phyloP scores from a whole-genome alignment of 2,329 filamentous ascomycete species.

The Arthroderma uncinatum region DNA sequence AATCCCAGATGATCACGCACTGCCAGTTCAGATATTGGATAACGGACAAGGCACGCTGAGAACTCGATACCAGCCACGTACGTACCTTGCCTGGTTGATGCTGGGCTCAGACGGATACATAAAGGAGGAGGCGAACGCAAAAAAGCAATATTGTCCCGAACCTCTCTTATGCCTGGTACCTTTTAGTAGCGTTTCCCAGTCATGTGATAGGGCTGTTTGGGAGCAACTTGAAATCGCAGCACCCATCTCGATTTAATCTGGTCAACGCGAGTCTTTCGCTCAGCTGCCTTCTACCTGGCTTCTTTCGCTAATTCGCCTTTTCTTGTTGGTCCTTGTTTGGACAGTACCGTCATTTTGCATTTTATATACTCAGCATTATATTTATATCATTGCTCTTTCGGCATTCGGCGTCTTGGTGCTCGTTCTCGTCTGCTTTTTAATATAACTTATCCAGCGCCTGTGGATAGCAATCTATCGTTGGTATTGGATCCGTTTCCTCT shows the following conservation, averaged over 20 bases:
- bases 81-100: not conserved
- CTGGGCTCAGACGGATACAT: not conserved
- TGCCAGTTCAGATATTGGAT: not conserved
- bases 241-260: not conserved
- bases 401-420: not conserved
- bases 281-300: not conserved
- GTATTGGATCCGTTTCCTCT: not conserved
- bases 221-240: not conserved
- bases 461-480: not conserved
- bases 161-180: not conserved
- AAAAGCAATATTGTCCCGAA: not conserved
- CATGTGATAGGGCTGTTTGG: conserved; percentile 2
- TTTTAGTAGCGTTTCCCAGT: not conserved
- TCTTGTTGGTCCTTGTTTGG: not conserved
- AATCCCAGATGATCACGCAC: conserved; percentile 1
- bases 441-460: not conserved
- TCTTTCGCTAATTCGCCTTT: conserved; percentile 2
- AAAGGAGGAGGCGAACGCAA: not conserved
- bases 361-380: not conserved
- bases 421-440: not conserved
- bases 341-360: not conserved
- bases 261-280: not conserved
- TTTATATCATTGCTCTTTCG: not conserved
- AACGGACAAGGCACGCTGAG: not conserved
- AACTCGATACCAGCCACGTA: not conserved